These are phyloP conservation scores for Xanthoparmelia taractica DNA, from an alignment of 495 filamentous ascomycete genomes.

Conservation along the genomic window DNA sequence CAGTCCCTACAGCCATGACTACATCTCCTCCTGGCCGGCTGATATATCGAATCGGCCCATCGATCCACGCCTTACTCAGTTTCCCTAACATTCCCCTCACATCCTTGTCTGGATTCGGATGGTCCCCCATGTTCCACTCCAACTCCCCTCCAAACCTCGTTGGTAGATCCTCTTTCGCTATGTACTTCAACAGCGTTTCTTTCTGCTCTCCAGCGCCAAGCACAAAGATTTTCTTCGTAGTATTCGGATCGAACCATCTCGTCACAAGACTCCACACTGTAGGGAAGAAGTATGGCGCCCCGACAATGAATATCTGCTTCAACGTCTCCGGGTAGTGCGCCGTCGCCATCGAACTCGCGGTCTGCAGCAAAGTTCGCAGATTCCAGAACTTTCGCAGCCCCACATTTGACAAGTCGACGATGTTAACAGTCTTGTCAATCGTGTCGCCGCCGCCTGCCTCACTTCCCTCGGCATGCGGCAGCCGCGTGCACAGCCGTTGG, in stretches of 20 bases:
- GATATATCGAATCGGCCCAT: not conserved
- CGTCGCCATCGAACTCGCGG: slow-evolving; percentile 70
- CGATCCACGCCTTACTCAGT: not conserved
- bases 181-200: not conserved
- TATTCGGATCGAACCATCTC: slow-evolving; percentile 86
- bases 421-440: slow-evolving; percentile 77
- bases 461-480: too few relatives aligned
- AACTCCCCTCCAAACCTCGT: not conserved
- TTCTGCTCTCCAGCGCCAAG: slow-evolving; percentile 14
- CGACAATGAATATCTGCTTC: slow-evolving; percentile 77
- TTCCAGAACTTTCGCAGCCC: slow-evolving; percentile 88
- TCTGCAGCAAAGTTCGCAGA: slow-evolving; percentile 79
- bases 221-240: slow-evolving; percentile 87
- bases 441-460: slow-evolving; percentile 60
- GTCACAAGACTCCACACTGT: slow-evolving; percentile 91
- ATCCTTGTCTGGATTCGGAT: not conserved
- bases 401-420: slow-evolving; percentile 75
- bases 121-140: not conserved
- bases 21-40: not conserved
- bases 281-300: slow-evolving; percentile 79
- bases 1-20: not conserved
- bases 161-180: not conserved
- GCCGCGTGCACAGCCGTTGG: slow-evolving; percentile 60
- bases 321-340: slow-evolving; percentile 86
- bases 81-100: not conserved